Evolutionary conservation across 495 filamentous ascomycete genomes (phyloP), one percentile per base, ranked within the genome.

Genomic region (Sporormia fimetaria): DNA sequence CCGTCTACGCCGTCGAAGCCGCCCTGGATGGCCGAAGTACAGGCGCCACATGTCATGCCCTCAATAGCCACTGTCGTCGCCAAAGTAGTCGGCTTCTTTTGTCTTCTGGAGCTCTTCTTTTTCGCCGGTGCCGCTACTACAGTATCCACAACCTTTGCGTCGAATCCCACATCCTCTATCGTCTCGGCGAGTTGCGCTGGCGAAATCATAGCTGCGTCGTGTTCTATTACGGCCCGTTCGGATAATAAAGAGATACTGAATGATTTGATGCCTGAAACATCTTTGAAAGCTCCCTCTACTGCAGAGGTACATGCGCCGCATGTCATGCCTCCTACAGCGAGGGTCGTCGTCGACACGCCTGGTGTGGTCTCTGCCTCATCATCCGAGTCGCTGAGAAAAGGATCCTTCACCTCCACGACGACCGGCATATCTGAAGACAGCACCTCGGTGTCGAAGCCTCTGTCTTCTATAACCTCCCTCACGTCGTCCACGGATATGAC

Each of bases 31-130:
- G 90, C 87, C 8, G 87, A 82, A 5, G 88, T 95, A 58, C 90
- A 98, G 18, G 88, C 85, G 15, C 88, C 88, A 54, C 88, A 98
- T 3, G 88, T 96, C 90, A 98, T 96, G 21, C 90, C 90, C 51
- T 81, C 82, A 17, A 98, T 74, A 3, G 78, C 74, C 12, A 98
- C 69, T 0, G 86, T 94, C 0, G 87, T 95, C 3, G 79, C 76
- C 47, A 74, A 53, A 2, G 68, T 52, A 18, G 63, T 56, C 16
- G 40, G 35, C 21, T 38, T 39, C n/a, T 49, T 43, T 8, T 38
- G 25, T 11, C 47, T 49, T 33, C 40, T 33, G 21, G 42, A 32
- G n/a, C 38, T 33, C 24, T 39, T 46, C 28, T 46, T 54, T 16
- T 28, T 44, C 0, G 26, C 27, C 6, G 35, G 5, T 10, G 21